Base-by-base conservation (phyloP, 352 stramenopile genomes). In the Phytopythium oedochilum region DNA sequence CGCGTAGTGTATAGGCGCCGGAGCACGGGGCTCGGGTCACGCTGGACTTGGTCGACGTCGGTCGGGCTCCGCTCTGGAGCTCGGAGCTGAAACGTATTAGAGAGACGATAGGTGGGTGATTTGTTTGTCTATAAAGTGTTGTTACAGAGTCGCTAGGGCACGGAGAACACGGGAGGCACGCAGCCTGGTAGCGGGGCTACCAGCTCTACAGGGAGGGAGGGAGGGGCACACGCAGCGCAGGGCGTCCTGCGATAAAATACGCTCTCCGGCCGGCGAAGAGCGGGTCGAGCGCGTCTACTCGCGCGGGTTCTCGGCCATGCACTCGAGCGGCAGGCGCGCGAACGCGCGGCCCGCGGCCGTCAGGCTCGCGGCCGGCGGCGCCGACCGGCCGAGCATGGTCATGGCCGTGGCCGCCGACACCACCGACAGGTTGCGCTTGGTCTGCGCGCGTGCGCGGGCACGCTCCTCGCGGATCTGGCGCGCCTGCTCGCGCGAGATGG, bases 341-440 rank as follows among this genome's bases (percentile, higher is more conserved):
- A 72, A 72, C 20, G 64, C 72, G 4, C 59, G 72, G 44, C 69
- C 70, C 2, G 72, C 72, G 36, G 70, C 57, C 22, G 72, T 78
- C 25, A 82, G 57, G 28, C 58, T 40, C 39, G 50, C 40, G 43
- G 59, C 46, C 38, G 38, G 35, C 22, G 42, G 9, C 29, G 25
- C 22, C 48, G 20, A 10, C 55, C 38, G 47, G 26, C 54, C 63
- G 40, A 55, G 53, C 44, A 64, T 60, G 26, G 49, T 64, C 56
- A 71, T 75, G 52, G 55, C 60, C 42, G 57, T 73, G 32, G 64
- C 64, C 14, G 60, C 64, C 15, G 51, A 57, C 32, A 69, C 58
- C 18, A 68, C 64, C 34, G 60, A 68, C 14, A 53, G 57, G 53
- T 50, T 66, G 39, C 50, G 58, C 25, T 66, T 66, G 25, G 68